Percentiles rank a stretch among this genome's conserved stretches.
These are phyloP conservation scores for Lepidium africanum DNA, from an alignment of 345 rosid genomes.

Conservation along the genomic window DNA sequence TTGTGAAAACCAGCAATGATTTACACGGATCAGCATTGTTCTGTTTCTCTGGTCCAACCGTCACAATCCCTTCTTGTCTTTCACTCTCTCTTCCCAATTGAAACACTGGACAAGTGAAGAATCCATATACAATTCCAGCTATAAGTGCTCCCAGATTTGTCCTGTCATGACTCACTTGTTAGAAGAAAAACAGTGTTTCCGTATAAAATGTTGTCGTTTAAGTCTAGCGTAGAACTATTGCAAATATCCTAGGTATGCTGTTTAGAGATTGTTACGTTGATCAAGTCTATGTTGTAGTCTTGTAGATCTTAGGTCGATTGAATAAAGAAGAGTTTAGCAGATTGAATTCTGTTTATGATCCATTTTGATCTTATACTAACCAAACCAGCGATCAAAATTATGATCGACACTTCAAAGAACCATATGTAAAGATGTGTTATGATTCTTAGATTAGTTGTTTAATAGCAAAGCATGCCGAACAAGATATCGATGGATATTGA, in stretches of 20 bases:
- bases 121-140: constrained; percentile 56
- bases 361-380: too few species aligned
- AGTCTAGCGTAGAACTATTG: background rate
- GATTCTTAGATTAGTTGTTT: background rate
- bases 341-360: background rate
- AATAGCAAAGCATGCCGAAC: background rate
- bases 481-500: background rate
- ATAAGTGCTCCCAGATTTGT: constrained; percentile 67
- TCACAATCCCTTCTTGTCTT: constrained; percentile 48
- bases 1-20: constrained; percentile 45
- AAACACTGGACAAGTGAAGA: constrained; percentile 49
- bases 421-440: too few species aligned
- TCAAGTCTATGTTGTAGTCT: background rate
- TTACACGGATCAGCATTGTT: constrained; percentile 47
- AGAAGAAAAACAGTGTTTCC: background rate
- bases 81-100: constrained; percentile 52
- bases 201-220: background rate
- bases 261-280: background rate
- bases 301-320: background rate
- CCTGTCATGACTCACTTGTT: constrained; percentile 35
- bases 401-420: background rate
- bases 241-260: background rate
- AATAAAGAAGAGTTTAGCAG: background rate
- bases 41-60: constrained; percentile 29
- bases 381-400: background rate